Evolutionary conservation across 371 early-diverging fungal genomes (phyloP).

Genomic region (Blastocladiella emersonii): DNA sequence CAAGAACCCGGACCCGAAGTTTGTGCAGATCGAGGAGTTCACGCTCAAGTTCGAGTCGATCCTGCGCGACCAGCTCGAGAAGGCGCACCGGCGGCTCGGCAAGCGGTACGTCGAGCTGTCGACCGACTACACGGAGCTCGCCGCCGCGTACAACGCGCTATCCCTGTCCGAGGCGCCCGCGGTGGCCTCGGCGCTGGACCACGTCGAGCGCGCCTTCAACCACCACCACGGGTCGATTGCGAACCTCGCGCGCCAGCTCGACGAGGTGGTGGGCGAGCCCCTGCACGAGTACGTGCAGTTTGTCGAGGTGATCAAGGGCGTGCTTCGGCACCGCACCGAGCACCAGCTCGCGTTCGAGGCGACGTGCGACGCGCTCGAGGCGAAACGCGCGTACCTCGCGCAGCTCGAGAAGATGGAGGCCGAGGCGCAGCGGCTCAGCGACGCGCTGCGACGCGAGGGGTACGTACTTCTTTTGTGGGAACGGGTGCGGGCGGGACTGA

Average conservation of each 20-base stretch:
- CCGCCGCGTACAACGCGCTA: slow-evolving; percentile 83
- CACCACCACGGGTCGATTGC: slow-evolving; percentile 57
- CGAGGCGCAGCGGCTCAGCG: slow-evolving; percentile 73
- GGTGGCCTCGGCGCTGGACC: slow-evolving; percentile 73
- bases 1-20: slow-evolving; percentile 47
- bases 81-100: slow-evolving; percentile 37
- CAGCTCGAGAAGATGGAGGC: slow-evolving; percentile 57
- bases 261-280: slow-evolving; percentile 65
- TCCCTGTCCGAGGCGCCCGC: slow-evolving; percentile 45
- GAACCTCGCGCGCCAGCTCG: slow-evolving; percentile 45
- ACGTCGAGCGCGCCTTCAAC: slow-evolving; percentile 81
- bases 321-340: slow-evolving; percentile 63
- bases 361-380: slow-evolving; percentile 50
- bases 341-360: slow-evolving; percentile 76
- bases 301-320: slow-evolving; percentile 63
- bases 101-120: slow-evolving; percentile 42
- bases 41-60: slow-evolving; percentile 47
- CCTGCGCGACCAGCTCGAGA: slow-evolving; percentile 42
- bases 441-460: slow-evolving; percentile 37
- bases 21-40: slow-evolving; percentile 52
- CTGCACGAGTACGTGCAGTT: slow-evolving; percentile 79
- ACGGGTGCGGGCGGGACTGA: slow-evolving; percentile 15
- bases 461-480: no score
- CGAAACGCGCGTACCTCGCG: slow-evolving; percentile 48
- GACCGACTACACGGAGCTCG: slow-evolving; percentile 72